These are phyloP conservation scores for Debaryomyces subglobosus DNA, from an alignment of 1,139 yeast genomes.

Conservation along the genomic window DNA sequence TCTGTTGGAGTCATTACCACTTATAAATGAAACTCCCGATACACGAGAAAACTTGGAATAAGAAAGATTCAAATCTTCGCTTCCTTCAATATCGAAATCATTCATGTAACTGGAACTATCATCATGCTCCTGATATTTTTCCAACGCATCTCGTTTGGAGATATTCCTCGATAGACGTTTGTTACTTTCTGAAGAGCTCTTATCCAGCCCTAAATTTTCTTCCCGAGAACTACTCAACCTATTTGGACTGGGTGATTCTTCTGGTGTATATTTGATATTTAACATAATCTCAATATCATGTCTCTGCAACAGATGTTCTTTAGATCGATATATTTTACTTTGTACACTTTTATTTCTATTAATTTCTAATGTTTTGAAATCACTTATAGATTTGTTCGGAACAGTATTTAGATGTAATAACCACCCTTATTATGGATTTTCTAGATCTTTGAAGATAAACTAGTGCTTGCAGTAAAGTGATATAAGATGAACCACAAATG, in stretches of 20 bases:
- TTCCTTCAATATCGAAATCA: conserved; percentile 28
- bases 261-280: conserved; percentile 5
- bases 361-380: not conserved
- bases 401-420: not conserved
- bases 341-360: not conserved
- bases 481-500: conserved; percentile 2
- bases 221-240: not conserved
- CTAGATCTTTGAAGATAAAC: not conserved
- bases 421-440: not conserved
- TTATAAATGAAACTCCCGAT: conserved; percentile 27
- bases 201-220: not conserved
- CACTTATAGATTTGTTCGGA: not conserved
- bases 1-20: conserved; percentile 8
- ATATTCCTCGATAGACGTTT: not conserved
- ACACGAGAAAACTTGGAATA: conserved; percentile 41
- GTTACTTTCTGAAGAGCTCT: conserved; percentile 40
- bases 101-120: conserved; percentile 18
- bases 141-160: conserved; percentile 15
- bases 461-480: not conserved
- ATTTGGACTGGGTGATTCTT: conserved; percentile 3
- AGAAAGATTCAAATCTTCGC: conserved; percentile 33
- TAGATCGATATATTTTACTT: not conserved
- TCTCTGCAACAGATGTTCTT: not conserved
- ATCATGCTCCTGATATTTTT: conserved; percentile 19
- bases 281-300: conserved; percentile 4